Evolutionary conservation across 495 filamentous ascomycete species (phyloP).

Genomic region (Penicillium chermesinum): DNA sequence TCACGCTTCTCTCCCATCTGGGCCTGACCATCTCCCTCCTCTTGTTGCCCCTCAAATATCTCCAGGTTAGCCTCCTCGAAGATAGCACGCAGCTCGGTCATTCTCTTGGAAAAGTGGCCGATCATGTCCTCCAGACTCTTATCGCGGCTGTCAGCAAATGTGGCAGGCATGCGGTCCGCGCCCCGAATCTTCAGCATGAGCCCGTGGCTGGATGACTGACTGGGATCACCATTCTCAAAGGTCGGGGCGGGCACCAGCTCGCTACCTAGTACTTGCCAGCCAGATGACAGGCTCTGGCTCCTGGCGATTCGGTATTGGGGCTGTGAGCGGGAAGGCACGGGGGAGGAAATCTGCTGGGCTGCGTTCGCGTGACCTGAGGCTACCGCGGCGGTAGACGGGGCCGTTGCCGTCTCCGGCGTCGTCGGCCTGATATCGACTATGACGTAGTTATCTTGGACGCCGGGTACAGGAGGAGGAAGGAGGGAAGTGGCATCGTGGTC

Average conservation of each 20-base stretch:
- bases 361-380: too few relatives aligned
- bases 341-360: neutral
- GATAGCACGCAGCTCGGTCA: constrained; percentile 45
- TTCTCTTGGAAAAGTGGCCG: constrained; percentile 62
- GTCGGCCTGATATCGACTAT: constrained; percentile 40
- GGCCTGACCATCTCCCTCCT: neutral
- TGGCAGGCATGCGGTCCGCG: constrained; percentile 27
- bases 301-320: constrained; percentile 37
- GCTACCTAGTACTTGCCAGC: constrained; percentile 51
- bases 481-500: constrained; percentile 16
- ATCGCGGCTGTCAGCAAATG: constrained; percentile 26
- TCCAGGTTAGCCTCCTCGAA: constrained; percentile 33
- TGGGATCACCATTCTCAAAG: constrained; percentile 46
- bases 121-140: constrained; percentile 51
- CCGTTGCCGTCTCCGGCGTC: too few relatives aligned
- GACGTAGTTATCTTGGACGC: constrained; percentile 39
- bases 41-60: too few relatives aligned
- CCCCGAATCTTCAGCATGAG: constrained; percentile 70
- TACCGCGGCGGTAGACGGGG: neutral
- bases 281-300: constrained; percentile 45
- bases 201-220: constrained; percentile 27
- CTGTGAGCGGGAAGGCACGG: neutral
- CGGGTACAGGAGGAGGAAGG: constrained; percentile 37
- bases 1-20: neutral
- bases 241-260: constrained; percentile 52